These are phyloP conservation scores for Lactarius quietus DNA, from an alignment of 768 basidiomycete genomes.

Conservation along the genomic window DNA sequence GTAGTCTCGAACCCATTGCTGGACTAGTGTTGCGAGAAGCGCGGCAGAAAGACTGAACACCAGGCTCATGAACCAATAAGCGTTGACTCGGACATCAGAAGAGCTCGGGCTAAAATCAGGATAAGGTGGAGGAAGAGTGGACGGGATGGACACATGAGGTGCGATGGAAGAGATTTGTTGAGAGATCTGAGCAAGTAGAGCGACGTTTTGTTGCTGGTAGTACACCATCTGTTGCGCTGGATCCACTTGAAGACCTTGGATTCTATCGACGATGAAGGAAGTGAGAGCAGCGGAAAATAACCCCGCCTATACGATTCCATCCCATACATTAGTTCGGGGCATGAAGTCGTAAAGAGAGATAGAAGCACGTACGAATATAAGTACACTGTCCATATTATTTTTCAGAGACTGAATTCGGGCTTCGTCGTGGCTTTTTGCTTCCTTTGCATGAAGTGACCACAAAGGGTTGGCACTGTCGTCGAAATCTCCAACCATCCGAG, in stretches of 20 bases:
- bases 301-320: background rate
- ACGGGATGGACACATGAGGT: background rate
- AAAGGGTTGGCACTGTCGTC: slow-evolving; percentile 39
- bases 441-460: slow-evolving; percentile 37
- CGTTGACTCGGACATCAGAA: slow-evolving; percentile 39
- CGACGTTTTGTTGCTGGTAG: background rate
- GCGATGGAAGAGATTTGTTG: background rate
- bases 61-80: slow-evolving; percentile 40
- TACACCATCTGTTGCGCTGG: background rate
- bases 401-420: background rate
- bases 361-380: slow-evolving; percentile 36
- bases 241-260: background rate
- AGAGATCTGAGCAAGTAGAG: background rate
- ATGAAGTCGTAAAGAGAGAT: background rate
- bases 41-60: slow-evolving; percentile 6
- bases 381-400: background rate
- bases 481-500: slow-evolving; percentile 22
- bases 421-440: background rate
- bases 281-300: background rate
- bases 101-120: slow-evolving; percentile 26
- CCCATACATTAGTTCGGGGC: background rate
- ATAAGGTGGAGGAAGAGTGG: slow-evolving; percentile 6
- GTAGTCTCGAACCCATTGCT: no score
- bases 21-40: background rate
- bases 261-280: background rate